Conservation (phyloP, 768 basidiomycete genomes). For the Tephrocybe sp. region DNA sequence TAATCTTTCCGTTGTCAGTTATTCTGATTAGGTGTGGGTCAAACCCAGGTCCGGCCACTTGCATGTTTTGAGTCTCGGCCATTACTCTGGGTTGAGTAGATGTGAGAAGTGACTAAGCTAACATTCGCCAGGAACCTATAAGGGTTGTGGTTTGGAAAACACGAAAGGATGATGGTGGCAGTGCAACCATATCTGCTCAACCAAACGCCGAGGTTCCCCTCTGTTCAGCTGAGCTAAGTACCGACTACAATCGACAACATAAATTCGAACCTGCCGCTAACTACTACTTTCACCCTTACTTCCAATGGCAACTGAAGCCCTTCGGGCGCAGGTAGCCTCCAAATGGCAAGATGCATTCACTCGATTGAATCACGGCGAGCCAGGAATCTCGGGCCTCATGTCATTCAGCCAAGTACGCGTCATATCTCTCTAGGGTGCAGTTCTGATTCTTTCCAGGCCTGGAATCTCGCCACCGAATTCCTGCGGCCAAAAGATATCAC, state of each 20-base stretch:
- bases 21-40: constrained; percentile 45
- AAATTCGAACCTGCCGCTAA: neutral
- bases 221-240: too few species aligned
- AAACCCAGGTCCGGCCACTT: neutral
- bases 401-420: constrained; percentile 57
- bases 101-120: too few species aligned
- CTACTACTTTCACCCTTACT: neutral
- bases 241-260: too few species aligned
- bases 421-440: neutral
- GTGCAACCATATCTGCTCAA: neutral
- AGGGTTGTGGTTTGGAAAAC: too few species aligned
- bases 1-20: constrained; percentile 56
- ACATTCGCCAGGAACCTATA: too few species aligned
- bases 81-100: neutral
- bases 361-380: constrained; percentile 57
- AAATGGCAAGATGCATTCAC: constrained; percentile 74
- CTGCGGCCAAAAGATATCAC: constrained; percentile 56
- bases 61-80: neutral
- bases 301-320: constrained; percentile 57
- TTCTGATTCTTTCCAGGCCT: constrained; percentile 45
- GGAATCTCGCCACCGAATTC: constrained; percentile 54
- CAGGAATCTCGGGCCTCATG: constrained; percentile 66
- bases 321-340: constrained; percentile 63
- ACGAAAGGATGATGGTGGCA: neutral
- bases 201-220: too few species aligned